Conservation (phyloP, 768 basidiomycete species). For the Leccinum variicolor region DNA sequence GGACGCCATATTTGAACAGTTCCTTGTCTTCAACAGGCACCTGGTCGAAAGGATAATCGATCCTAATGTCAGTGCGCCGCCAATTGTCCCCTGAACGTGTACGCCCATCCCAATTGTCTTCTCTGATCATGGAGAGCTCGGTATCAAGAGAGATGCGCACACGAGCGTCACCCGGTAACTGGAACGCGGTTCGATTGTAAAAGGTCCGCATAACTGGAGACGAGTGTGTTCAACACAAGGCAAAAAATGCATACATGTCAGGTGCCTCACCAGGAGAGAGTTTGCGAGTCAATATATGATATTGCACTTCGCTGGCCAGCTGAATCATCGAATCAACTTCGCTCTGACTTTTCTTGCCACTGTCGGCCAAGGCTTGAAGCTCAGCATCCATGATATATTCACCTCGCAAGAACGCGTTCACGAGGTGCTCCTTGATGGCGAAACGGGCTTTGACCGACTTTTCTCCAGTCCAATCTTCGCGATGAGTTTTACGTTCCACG, state of each 20-base stretch:
- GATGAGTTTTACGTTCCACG: conserved; percentile 87
- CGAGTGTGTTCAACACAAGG: background rate
- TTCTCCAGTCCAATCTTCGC: conserved; percentile 99
- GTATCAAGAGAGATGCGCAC: conserved; percentile 99
- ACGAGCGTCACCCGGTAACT: conserved; percentile 96
- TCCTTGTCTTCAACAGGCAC: conserved; percentile 78
- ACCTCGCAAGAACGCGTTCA: conserved; percentile 88
- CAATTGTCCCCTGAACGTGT: conserved; percentile 83
- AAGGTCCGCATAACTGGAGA: conserved; percentile 87
- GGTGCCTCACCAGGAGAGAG: conserved; percentile 68
- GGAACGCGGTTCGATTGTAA: conserved; percentile 99
- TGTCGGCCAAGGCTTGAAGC: conserved; percentile 79
- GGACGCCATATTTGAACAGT: conserved; percentile 92
- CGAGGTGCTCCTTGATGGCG: conserved; percentile 88
- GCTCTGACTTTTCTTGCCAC: conserved; percentile 88
- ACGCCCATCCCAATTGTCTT: conserved; percentile 93
- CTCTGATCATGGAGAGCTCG: conserved; percentile 88
- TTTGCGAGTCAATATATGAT: conserved; percentile 77
- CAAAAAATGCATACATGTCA: background rate
- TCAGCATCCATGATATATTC: conserved; percentile 93
- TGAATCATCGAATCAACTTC: conserved; percentile 95
- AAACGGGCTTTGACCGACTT: conserved; percentile 98
- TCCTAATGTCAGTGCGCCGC: conserved; percentile 91
- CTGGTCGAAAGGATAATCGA: conserved; percentile 87
- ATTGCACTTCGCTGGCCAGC: conserved; percentile 96